phyloP scores from a whole-genome alignment of 257 asterid species.

The Solanum raphanifolium region DNA sequence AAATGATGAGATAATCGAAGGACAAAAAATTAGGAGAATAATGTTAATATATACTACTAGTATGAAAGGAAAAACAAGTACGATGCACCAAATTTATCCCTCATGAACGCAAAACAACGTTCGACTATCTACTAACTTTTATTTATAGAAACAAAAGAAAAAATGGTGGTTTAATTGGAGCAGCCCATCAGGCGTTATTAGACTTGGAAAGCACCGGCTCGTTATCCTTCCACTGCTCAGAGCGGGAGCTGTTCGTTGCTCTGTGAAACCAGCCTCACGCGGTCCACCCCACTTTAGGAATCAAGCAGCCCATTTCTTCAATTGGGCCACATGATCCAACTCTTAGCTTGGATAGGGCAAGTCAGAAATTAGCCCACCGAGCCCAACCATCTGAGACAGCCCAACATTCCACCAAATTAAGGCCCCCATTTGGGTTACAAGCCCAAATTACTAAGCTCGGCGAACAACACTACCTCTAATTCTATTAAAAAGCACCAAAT shows the following conservation, averaged over 20 bases:
- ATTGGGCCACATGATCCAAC: neutral
- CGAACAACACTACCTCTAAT: rapidly evolving
- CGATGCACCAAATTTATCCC: too few relatives aligned
- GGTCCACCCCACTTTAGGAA: rapidly evolving
- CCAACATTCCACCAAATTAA: neutral
- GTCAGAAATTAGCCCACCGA: neutral
- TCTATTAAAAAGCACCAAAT: neutral
- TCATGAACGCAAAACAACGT: too few relatives aligned
- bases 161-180: neutral
- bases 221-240: neutral
- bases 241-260: neutral
- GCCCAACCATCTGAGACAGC: neutral
- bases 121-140: too few relatives aligned
- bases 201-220: rapidly evolving
- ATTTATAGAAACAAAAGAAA: too few relatives aligned
- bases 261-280: neutral
- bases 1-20: too few relatives aligned
- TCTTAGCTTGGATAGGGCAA: neutral
- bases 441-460: neutral
- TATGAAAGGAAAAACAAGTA: too few relatives aligned
- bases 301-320: neutral
- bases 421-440: neutral
- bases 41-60: too few relatives aligned
- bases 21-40: too few relatives aligned
- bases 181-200: neutral